These are phyloP conservation scores for Calonectria pauciramosa DNA, from an alignment of 2,329 filamentous ascomycete species.

Conservation along the genomic window DNA sequence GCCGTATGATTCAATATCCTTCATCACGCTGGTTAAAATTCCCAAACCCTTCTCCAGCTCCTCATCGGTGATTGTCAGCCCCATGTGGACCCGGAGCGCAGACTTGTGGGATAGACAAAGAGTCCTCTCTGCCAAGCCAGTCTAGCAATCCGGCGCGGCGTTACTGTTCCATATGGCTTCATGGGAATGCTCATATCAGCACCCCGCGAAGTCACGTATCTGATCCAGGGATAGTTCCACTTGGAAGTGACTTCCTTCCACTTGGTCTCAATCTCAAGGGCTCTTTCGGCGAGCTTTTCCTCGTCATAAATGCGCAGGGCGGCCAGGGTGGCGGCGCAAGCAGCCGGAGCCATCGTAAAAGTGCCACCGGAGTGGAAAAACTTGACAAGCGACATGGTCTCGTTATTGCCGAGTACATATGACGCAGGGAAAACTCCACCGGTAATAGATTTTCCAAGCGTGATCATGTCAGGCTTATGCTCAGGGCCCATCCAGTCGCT, in stretches of 20 bases:
- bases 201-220: not conserved
- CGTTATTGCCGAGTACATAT: not conserved
- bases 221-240: not conserved
- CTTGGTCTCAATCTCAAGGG: not conserved
- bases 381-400: not conserved
- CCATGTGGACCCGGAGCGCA: not conserved
- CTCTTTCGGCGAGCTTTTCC: not conserved
- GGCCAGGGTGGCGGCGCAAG: not conserved
- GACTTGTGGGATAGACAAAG: not conserved
- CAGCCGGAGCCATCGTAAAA: not conserved
- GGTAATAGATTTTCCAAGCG: not conserved
- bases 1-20: not conserved
- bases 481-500: not conserved
- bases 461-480: not conserved
- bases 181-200: conserved; percentile 7
- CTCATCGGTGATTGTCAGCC: not conserved
- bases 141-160: not conserved
- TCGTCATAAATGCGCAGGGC: not conserved
- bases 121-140: not conserved
- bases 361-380: not conserved
- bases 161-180: not conserved
- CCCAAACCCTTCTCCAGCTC: not conserved
- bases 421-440: not conserved
- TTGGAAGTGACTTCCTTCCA: not conserved
- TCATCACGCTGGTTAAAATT: not conserved